Evolutionary conservation across 2,329 filamentous ascomycete genomes (phyloP).

Genomic region (Leptoxyphium fumago): DNA sequence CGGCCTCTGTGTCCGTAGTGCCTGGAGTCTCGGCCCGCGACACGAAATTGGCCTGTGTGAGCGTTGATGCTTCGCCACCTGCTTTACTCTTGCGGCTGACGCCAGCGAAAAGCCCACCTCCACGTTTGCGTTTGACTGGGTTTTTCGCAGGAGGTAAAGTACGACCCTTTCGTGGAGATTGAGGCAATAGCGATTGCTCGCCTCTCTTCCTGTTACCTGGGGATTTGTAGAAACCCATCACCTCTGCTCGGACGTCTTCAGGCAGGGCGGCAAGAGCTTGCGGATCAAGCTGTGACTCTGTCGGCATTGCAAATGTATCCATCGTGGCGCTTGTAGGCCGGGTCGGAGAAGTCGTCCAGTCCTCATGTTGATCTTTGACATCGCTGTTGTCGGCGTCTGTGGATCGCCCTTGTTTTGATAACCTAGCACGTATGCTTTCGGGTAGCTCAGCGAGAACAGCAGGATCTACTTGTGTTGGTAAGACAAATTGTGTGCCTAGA

Average conservation of each 20-base stretch:
- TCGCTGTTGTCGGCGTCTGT: conserved; percentile 11
- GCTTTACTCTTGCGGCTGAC: conserved; percentile 32
- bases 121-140: conserved; percentile 54
- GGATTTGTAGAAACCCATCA: conserved; percentile 55
- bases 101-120: conserved; percentile 30
- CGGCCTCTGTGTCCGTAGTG: conserved; percentile 17
- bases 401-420: conserved; percentile 41
- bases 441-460: conserved; percentile 73
- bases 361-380: conserved; percentile 2
- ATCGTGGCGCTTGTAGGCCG: conserved; percentile 10
- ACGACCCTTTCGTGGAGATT: conserved; percentile 43
- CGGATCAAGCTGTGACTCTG: conserved; percentile 66
- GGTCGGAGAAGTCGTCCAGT: neutral
- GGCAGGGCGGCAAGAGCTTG: conserved; percentile 75
- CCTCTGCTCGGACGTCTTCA: conserved; percentile 69
- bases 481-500: conserved; percentile 77
- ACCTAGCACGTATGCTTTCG: conserved; percentile 61
- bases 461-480: conserved; percentile 71
- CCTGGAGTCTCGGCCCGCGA: conserved; percentile 9
- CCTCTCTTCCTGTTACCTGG: conserved; percentile 12
- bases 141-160: conserved; percentile 37
- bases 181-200: conserved; percentile 22
- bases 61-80: conserved; percentile 39
- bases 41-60: conserved; percentile 65
- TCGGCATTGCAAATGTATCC: conserved; percentile 32